Evolutionary conservation across 352 stramenopile species (phyloP).

Genomic region (Plasmopara halstedii): DNA sequence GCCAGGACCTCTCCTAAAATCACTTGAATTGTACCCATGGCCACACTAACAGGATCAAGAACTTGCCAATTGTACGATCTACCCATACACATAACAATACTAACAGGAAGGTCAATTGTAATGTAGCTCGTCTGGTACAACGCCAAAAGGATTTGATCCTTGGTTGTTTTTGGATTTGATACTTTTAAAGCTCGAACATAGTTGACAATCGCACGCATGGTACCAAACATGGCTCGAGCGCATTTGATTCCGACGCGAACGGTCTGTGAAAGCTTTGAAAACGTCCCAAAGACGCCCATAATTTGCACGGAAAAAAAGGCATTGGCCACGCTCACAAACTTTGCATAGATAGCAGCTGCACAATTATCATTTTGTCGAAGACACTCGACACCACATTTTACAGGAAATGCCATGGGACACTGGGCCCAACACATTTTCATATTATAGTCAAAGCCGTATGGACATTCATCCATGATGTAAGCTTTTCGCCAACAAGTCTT

Average conservation of each 20-base stretch:
- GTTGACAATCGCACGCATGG: conserved; percentile 25
- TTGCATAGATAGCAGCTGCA: conserved; percentile 17
- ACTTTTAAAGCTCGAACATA: conserved; percentile 19
- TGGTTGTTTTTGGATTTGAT: conserved; percentile 10
- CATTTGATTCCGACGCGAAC: conserved; percentile 20
- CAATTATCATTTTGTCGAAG: conserved; percentile 34
- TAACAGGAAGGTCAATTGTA: conserved; percentile 26
- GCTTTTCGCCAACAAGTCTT: conserved; percentile 22
- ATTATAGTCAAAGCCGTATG: conserved; percentile 25
- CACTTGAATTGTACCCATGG: conserved; percentile 17
- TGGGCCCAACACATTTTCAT: conserved; percentile 38
- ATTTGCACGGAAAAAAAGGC: conserved; percentile 23
- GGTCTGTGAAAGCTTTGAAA: conserved; percentile 4
- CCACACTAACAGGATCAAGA: conserved; percentile 17
- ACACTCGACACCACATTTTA: conserved; percentile 45
- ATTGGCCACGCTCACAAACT: conserved; percentile 30
- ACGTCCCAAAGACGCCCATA: conserved; percentile 23
- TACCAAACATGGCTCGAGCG: conserved; percentile 19
- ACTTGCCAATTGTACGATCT: conserved; percentile 16
- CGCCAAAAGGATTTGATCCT: conserved; percentile 18
- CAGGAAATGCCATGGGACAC: conserved; percentile 39
- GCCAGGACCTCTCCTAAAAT: conserved; percentile 17
- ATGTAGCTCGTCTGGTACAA: conserved; percentile 30
- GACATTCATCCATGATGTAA: conserved; percentile 21
- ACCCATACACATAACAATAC: conserved; percentile 23